Conservation (phyloP, 805 yeast genomes). For the Debaryomyces maramus region DNA sequence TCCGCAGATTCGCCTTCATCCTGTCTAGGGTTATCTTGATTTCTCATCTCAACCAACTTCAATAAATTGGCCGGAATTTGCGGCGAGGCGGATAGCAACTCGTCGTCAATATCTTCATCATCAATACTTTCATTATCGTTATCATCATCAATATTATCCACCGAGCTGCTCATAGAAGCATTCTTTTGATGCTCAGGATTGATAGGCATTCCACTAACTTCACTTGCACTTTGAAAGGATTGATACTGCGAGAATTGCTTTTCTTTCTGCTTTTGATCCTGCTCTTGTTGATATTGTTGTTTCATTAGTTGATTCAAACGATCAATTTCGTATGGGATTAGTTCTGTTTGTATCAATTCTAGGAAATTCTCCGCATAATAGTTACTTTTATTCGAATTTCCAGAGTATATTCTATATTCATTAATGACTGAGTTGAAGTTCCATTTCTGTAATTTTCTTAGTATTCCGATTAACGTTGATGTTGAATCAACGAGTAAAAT, state of each 20-base stretch:
- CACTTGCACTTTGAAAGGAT: background rate
- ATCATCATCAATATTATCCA: constrained; percentile 23
- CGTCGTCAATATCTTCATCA: constrained; percentile 46
- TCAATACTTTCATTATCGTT: constrained; percentile 28
- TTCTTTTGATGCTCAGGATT: background rate
- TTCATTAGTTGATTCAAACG: constrained; percentile 24
- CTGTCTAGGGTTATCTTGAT: constrained; percentile 31
- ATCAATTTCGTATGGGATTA: constrained; percentile 43
- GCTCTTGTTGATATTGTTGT: constrained; percentile 13
- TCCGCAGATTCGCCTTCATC: constrained; percentile 16
- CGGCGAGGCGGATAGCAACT: constrained; percentile 59
- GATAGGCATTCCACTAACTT: background rate
- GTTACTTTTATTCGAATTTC: constrained; percentile 66
- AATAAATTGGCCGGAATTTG: constrained; percentile 65
- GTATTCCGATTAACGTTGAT: constrained; percentile 74
- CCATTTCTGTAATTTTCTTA: constrained; percentile 88
- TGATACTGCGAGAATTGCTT: background rate
- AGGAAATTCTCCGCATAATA: constrained; percentile 81
- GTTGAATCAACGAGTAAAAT: constrained; percentile 76
- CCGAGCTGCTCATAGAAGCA: constrained; percentile 4
- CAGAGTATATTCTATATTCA: constrained; percentile 73
- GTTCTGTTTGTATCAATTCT: constrained; percentile 64
- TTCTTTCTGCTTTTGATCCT: constrained; percentile 2
- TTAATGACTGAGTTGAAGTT: constrained; percentile 77
- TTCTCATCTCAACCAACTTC: constrained; percentile 52